Conservation (phyloP, 768 basidiomycete species). For the Phylloporus arenicola region DNA sequence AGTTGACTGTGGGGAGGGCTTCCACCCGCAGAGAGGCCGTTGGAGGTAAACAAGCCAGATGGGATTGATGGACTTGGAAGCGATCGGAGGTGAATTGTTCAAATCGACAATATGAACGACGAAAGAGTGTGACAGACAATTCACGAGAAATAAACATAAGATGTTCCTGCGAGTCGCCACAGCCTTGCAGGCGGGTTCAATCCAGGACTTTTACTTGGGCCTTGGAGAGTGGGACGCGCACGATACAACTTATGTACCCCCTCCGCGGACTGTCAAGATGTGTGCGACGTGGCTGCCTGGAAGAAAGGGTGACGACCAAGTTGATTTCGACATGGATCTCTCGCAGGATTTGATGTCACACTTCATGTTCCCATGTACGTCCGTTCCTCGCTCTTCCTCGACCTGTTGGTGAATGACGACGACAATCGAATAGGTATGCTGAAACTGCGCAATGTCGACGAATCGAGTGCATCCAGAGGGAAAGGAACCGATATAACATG, state of each 20-base stretch:
- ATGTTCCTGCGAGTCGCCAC: no score
- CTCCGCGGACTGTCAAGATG: background rate
- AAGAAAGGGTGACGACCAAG: background rate
- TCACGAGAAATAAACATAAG: no score
- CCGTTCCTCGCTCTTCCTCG: background rate
- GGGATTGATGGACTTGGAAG: no score
- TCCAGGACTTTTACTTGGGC: background rate
- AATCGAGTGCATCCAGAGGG: conserved; percentile 42
- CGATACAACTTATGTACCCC: background rate
- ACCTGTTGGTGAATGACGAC: no score
- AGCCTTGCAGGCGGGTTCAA: background rate
- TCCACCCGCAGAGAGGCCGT: no score
- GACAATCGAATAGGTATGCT: no score
- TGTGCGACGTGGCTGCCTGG: conserved; percentile 19
- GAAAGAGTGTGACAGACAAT: no score
- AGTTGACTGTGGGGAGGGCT: no score
- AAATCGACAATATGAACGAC: no score
- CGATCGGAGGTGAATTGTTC: no score
- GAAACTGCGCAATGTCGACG: conserved; percentile 41
- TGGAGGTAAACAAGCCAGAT: no score
- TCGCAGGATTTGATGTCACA: conserved; percentile 54
- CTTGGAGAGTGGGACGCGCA: background rate
- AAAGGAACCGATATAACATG: conserved; percentile 21
- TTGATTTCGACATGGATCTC: conserved; percentile 64
- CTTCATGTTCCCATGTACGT: conserved; percentile 24